Base-by-base conservation (phyloP, 2,329 filamentous ascomycete species). In the Didymosphaeria variabile region DNA sequence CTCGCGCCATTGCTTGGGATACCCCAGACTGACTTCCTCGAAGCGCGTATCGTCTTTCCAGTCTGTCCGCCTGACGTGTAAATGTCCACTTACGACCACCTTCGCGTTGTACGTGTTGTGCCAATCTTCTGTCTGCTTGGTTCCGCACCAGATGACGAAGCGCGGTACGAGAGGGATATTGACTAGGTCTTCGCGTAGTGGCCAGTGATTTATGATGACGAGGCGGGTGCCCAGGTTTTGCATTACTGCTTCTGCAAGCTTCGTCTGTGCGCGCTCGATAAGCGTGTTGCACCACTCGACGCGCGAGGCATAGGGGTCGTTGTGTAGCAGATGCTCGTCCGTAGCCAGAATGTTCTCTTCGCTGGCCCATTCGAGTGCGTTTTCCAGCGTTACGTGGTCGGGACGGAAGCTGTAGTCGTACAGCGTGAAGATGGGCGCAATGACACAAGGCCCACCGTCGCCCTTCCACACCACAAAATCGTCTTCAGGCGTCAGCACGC, bases 321-420 rank as follows among this genome's bases (percentile, higher is more conserved):
- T 79, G 62, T 82, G 79, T 38, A 83, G 68, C 15, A 83, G 68
- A 29, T 76, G 74, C 68, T 83, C 81, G 59, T 83, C 81, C 0
- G 80, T 83, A 3, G 81, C 80, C 62, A 79, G 76, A 42, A 83
- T 81, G 46, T 79, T 76, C 58, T 81, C 72, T 55, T 83, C 81
- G 59, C 76, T 68, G 1, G 81, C 81, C 81, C 81, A 83, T 1
- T 75, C 77, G 8, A 83, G 62, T 3, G 84, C 85, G 21, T 78
- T 73, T 59, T 84, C 84, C 40, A 83, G 74, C 29, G 77, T 73
- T 9, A 87, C 80, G 49, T 84, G 67, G 1, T 72, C 77, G 0
- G 86, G 86, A 0, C 85, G 79, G 72, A 87, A 88, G 62, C 80
- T 84, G 74, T 88, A 88, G 74, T 88, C 86, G 77, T 87, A 88